These are phyloP conservation scores for Hypoxylon rickii DNA, from an alignment of 495 filamentous ascomycete species.

Conservation along the genomic window DNA sequence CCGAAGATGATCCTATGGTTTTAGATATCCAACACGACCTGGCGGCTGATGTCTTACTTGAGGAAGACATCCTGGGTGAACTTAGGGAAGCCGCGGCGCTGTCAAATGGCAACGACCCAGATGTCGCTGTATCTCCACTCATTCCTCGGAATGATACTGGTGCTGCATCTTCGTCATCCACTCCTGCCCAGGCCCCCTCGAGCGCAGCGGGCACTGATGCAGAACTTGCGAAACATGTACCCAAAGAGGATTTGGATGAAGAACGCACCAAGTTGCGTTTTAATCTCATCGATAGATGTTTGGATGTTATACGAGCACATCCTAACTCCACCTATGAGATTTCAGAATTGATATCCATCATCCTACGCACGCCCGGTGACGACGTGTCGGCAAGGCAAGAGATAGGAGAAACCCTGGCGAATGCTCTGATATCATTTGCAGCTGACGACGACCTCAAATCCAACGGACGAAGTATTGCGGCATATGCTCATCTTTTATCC, in stretches of 20 bases:
- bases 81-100: conserved; percentile 18
- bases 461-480: conserved; percentile 64
- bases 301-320: conserved; percentile 88
- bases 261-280: conserved; percentile 72
- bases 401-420: conserved; percentile 80
- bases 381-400: conserved; percentile 62
- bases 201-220: conserved; percentile 14
- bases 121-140: conserved; percentile 21
- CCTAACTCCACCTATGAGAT: conserved; percentile 90
- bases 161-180: conserved; percentile 24
- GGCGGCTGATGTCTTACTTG: conserved; percentile 24
- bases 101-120: conserved; percentile 21
- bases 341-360: conserved; percentile 78
- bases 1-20: conserved; percentile 35
- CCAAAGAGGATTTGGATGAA: conserved; percentile 81
- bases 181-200: conserved; percentile 28
- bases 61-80: conserved; percentile 35
- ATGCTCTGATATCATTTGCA: conserved; percentile 83
- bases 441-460: conserved; percentile 78
- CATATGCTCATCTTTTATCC: conserved; percentile 91
- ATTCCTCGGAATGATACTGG: conserved; percentile 18
- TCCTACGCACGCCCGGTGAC: conserved; percentile 69
- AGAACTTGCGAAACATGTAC: conserved; percentile 40
- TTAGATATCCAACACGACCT: conserved; percentile 34
- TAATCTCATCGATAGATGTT: conserved; percentile 82